Evolutionary conservation across 2,329 filamentous ascomycete species (phyloP), one percentile per base, ranked within the genome.

Genomic region (Aquanectria penicillioides): DNA sequence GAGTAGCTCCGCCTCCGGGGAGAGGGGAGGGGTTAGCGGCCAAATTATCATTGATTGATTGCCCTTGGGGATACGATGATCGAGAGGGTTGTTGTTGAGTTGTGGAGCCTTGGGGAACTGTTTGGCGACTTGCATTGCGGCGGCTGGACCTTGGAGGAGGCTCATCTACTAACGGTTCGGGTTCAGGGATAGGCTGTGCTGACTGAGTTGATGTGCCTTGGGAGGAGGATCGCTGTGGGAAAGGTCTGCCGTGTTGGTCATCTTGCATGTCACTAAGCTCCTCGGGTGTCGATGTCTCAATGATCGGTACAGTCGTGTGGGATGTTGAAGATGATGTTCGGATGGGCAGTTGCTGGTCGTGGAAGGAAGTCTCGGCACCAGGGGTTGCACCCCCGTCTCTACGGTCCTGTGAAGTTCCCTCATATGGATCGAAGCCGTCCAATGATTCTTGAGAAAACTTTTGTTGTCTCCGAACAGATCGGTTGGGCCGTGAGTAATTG

Each of bases 1-100:
- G 86, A 6, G 74, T 78, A 7, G 85, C 89, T 55, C 81, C 86
- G 53, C 87, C 88, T 11, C 90, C 90, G 18, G 90, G 88, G 2
- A 94, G 77, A 23, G 87, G 81, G n/a, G 91, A 87, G 4, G 90
- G 86, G 22, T 64, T 72, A 12, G 73, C 67, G 4, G 71, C 63
- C 10, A 72, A 57, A 23, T 68, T 70, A n/a, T 75, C 72, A 31
- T 57, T 71, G 17, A 72, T 38, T 3, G 71, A 64, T 49, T 70
- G 68, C 11, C 65, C 65, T 56, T 70, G 68, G 12, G 67, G 67
- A 33, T 69, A 65, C 22, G 64, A 66, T 12, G 68, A 67, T 7
- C 69, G 67, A 17, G 41, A 46, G 20, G 41, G n/a, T n/a, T n/a
- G 17, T 18, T 22, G 41, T 28, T 33, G 72, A 68, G 20, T 65